These are phyloP conservation scores for Exophiala calicioides DNA, from an alignment of 2,329 filamentous ascomycete species.

Conservation along the genomic window DNA sequence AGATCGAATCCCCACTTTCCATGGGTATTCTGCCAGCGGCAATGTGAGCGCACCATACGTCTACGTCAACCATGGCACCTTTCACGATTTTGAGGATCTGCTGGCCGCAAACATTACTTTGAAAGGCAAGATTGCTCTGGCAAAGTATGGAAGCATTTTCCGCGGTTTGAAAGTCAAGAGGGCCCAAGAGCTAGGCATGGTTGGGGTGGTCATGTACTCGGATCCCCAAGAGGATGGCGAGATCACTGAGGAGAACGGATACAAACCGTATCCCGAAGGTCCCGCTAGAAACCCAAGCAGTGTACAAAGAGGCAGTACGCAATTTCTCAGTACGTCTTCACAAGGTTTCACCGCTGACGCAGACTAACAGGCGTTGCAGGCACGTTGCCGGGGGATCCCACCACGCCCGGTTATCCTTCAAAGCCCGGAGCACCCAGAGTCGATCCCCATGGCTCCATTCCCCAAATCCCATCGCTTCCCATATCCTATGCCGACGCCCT, in stretches of 20 bases:
- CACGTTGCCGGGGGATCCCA: conserved; percentile 70
- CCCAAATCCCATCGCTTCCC: conserved; percentile 85
- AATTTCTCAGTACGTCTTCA: conserved; percentile 69
- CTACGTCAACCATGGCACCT: conserved; percentile 90
- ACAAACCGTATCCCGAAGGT: conserved; percentile 77
- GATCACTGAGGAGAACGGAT: conserved; percentile 77
- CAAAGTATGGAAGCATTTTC: conserved; percentile 83
- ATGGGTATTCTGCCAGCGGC: conserved; percentile 89
- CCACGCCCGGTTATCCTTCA: conserved; percentile 90
- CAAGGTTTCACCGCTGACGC: conserved; percentile 6
- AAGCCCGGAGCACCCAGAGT: conserved; percentile 81
- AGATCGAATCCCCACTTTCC: conserved; percentile 82
- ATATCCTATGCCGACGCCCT: conserved; percentile 86
- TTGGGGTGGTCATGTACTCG: conserved; percentile 80
- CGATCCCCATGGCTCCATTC: conserved; percentile 68
- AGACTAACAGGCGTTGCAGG: conserved; percentile 42
- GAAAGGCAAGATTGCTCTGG: conserved; percentile 81
- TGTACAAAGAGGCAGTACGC: conserved; percentile 83
- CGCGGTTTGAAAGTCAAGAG: conserved; percentile 90
- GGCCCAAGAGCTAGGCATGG: conserved; percentile 85
- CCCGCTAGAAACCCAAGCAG: conserved; percentile 84
- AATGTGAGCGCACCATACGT: conserved; percentile 88
- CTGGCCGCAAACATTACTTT: conserved; percentile 72
- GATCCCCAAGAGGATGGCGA: conserved; percentile 88
- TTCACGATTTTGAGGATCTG: conserved; percentile 80